Conservation (phyloP, 2,329 filamentous ascomycete species). For the Juglanconis juglandina region DNA sequence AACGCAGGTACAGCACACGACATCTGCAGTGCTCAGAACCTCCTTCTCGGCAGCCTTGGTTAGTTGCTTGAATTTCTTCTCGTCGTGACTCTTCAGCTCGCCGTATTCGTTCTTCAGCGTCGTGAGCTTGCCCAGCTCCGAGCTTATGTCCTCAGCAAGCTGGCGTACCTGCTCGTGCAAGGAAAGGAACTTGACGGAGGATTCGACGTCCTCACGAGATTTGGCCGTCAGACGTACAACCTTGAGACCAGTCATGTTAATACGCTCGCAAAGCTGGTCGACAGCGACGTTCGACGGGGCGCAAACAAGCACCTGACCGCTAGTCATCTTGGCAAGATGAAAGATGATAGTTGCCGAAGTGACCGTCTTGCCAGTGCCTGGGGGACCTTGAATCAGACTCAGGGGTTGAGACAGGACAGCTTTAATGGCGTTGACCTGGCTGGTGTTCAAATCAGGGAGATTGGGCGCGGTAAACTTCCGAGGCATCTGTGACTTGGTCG, state of each 20-base stretch:
- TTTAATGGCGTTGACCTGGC: conserved; percentile 95
- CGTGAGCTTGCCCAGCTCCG: conserved; percentile 86
- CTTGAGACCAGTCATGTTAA: conserved; percentile 91
- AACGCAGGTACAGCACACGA: conserved; percentile 98
- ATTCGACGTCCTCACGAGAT: conserved; percentile 96
- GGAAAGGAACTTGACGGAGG: conserved; percentile 92
- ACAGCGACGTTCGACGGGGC: conserved; percentile 98
- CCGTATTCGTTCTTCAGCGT: conserved; percentile 89
- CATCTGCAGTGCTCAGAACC: conserved; percentile 90
- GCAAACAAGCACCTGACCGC: conserved; percentile 91
- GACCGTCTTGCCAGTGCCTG: conserved; percentile 96
- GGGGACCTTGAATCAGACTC: conserved; percentile 93
- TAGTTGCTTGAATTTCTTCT: conserved; percentile 97
- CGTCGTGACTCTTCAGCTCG: conserved; percentile 89
- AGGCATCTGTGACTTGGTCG: conserved; percentile 92
- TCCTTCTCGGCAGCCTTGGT: conserved; percentile 92
- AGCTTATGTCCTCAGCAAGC: conserved; percentile 78
- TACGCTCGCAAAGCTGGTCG: conserved; percentile 95
- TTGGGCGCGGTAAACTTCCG: conserved; percentile 96
- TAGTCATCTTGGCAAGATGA: conserved; percentile 91
- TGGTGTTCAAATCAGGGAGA: conserved; percentile 89
- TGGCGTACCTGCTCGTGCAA: conserved; percentile 96
- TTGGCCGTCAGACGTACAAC: conserved; percentile 98
- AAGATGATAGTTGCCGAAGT: conserved; percentile 99
- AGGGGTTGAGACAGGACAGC: conserved; percentile 90